Evolutionary conservation across 768 basidiomycete genomes (phyloP), one percentile per base, ranked within the genome.

Genomic region (Megacollybia marginata): DNA sequence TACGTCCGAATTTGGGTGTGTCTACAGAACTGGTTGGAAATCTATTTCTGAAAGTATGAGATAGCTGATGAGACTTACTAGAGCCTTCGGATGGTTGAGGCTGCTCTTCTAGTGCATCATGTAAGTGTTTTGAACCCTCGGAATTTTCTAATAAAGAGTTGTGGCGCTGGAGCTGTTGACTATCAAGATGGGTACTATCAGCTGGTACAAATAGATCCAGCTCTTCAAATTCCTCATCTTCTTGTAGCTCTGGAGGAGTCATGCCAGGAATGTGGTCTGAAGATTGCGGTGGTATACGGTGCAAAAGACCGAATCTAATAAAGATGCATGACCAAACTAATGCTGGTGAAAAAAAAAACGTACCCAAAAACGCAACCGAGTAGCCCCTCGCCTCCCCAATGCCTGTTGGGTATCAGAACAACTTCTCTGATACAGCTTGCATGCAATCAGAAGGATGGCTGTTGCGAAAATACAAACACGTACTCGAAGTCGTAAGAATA

Each of bases 401-500:
- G 90, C 44, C 93, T 77, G 65, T 97, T 97, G 9, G 96, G 95
- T 46, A 97, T 91, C 18, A 97, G 68, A 32, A 97, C 90, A 13
- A 95, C 92, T 62, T 97, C 93, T 55, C 93, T 76, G 44, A 95
- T 76, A 38, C 92, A 88, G 64, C 93, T 96, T 57, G 49, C 57
- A 48, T 48, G 32, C 35, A 45, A 35, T 33, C 20, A 48, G 46
- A 47, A 56, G 44, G 28, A 42, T 43, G 42, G 45, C 32, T 42
- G 16, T 53, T 16, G 52, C 23, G 12, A 32, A 51, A 35, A 33
- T 38, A 50, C 50, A 2, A 44, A 49, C 31, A 73, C 91, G 47
- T 66, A 94, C 92, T 96, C 92, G 63, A 96, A 93, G 66, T 97
- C 95, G 55, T 91, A 84, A 12, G 93, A 96, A 66, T 98, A 99